Evolutionary conservation across 1,139 yeast genomes (phyloP).

Genomic region (Nadsonia starkeyi-henricii): DNA sequence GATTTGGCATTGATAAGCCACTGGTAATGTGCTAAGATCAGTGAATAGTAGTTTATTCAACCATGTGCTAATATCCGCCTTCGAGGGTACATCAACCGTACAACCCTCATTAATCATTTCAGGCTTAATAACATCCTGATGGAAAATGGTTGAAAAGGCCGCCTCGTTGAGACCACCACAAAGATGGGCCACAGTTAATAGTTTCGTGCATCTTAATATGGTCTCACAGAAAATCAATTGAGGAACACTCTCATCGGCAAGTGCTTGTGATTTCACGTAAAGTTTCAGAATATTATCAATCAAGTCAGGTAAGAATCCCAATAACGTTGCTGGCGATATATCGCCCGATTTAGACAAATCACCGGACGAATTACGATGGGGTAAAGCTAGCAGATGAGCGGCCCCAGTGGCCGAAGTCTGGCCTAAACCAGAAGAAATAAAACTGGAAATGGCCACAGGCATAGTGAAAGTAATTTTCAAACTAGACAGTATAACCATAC

Average conservation of each 20-base stretch:
- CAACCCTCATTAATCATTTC: conserved; percentile 7
- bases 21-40: conserved; percentile 31
- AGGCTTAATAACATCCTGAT: conserved; percentile 17
- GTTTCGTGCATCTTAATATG: conserved; percentile 46
- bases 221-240: conserved; percentile 68
- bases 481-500: conserved; percentile 46
- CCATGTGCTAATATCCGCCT: conserved; percentile 22
- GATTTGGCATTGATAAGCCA: conserved; percentile 28
- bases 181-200: conserved; percentile 41
- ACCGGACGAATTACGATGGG: neutral
- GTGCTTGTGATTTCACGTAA: conserved; percentile 46
- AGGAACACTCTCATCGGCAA: conserved; percentile 67
- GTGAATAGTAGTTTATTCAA: conserved; percentile 33
- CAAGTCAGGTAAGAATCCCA: conserved; percentile 40
- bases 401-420: neutral
- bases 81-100: conserved; percentile 16
- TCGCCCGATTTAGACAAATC: conserved; percentile 2
- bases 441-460: conserved; percentile 46
- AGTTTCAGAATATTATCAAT: conserved; percentile 38
- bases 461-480: conserved; percentile 27
- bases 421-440: conserved; percentile 23
- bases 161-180: conserved; percentile 36
- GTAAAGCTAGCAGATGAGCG: neutral
- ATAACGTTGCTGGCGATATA: conserved; percentile 15
- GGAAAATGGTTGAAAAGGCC: conserved; percentile 31